Percentiles rank a stretch among this genome's conserved stretches.
Evolutionary conservation across 1,284 basidiomycete genomes (phyloP).

Genomic region (Golubevia sp.): DNA sequence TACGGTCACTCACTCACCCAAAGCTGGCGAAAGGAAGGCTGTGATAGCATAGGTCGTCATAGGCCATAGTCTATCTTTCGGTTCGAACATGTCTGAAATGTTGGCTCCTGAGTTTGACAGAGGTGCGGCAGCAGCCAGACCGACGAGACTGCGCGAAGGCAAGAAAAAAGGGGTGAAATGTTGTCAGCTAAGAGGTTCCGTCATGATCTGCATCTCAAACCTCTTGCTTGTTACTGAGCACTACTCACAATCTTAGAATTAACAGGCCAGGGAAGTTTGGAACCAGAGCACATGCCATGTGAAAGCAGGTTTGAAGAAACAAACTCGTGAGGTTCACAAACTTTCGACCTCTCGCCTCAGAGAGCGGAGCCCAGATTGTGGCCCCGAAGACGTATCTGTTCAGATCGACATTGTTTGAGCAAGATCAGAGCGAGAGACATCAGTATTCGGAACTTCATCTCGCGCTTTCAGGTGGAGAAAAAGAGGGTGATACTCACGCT

Average conservation of each 20-base stretch:
- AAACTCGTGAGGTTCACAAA: conserved; percentile 31
- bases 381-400: conserved; percentile 32
- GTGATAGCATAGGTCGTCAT: conserved; percentile 31
- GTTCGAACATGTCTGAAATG: conserved; percentile 23
- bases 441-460: no score
- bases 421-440: no score
- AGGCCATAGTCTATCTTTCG: conserved; percentile 19
- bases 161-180: not conserved
- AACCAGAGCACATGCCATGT: conserved; percentile 29
- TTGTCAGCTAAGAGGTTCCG: no score
- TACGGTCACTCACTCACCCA: no score
- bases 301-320: conserved; percentile 26
- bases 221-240: no score
- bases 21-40: conserved; percentile 25
- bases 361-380: conserved; percentile 31
- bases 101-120: conserved; percentile 23
- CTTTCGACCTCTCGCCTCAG: conserved; percentile 32
- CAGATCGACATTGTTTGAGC: conserved; percentile 26
- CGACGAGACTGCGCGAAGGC: conserved; percentile 13
- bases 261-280: conserved; percentile 25
- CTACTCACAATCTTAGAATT: conserved; percentile 21
- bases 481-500: conserved; percentile 4
- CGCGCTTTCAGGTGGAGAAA: no score
- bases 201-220: no score
- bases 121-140: conserved; percentile 29